Evolutionary conservation across 805 yeast genomes (phyloP).

Genomic region (Helenozyma rhizophorensis): DNA sequence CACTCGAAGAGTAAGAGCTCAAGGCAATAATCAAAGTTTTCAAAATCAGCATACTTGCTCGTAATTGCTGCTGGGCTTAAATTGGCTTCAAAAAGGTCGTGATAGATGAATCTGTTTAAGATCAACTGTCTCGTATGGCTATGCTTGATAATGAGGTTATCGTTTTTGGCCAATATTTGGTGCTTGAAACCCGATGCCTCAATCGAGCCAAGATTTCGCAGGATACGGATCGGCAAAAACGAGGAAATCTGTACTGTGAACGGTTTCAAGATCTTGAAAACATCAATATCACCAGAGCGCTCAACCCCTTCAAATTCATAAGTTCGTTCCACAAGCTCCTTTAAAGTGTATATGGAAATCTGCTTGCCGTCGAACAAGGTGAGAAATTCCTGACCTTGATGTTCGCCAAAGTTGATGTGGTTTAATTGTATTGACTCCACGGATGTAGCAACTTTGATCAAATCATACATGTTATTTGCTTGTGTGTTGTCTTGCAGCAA

Average conservation of each 20-base stretch:
- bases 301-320: constrained; percentile 14
- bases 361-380: constrained; percentile 38
- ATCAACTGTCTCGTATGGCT: constrained; percentile 38
- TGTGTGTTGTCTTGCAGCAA: constrained; percentile 3
- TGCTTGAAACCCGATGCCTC: constrained; percentile 42
- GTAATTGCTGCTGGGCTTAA: constrained; percentile 23
- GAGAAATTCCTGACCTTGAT: constrained; percentile 11
- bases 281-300: constrained; percentile 10
- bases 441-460: constrained; percentile 24
- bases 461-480: constrained; percentile 29
- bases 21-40: constrained; percentile 45
- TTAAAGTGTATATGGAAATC: constrained; percentile 25
- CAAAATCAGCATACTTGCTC: constrained; percentile 34
- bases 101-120: constrained; percentile 44
- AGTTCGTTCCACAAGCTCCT: constrained; percentile 21
- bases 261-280: constrained; percentile 19
- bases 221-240: constrained; percentile 9
- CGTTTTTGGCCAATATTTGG: constrained; percentile 22
- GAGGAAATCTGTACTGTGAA: constrained; percentile 22
- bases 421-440: constrained; percentile 32
- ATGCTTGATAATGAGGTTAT: constrained; percentile 28
- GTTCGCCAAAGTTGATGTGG: constrained; percentile 14
- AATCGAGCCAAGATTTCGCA: constrained; percentile 21
- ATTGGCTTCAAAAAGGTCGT: constrained; percentile 28
- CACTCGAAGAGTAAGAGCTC: constrained; percentile 45